A percentile compares a stretch with the other conserved stretches of the same genome.
These are phyloP conservation scores for Hibiscus tridactylites DNA, from an alignment of 345 rosid genomes.

Conservation along the genomic window DNA sequence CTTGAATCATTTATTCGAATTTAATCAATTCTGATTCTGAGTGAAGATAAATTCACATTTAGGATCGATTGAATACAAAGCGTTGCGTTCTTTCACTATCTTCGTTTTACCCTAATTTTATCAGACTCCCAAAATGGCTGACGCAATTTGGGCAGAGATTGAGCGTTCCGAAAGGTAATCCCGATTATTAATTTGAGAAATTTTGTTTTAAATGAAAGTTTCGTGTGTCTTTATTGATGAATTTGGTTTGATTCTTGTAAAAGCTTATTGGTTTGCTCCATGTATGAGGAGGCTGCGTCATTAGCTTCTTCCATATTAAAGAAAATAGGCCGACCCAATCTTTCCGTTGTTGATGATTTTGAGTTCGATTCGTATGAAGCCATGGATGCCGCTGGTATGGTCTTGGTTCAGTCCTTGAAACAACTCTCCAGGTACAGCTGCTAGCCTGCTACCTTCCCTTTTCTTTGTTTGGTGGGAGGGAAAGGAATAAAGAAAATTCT, in stretches of 20 bases:
- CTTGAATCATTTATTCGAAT: not conserved
- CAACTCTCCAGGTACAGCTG: not conserved
- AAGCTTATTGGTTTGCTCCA: constrained; percentile 77
- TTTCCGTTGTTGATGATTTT: not conserved
- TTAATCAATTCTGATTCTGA: not conserved
- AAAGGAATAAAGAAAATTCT: too few species aligned
- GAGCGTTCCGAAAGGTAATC: constrained; percentile 3
- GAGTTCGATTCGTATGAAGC: not conserved
- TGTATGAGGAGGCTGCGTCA: constrained; percentile 68
- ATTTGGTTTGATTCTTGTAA: not conserved
- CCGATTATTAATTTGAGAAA: not conserved
- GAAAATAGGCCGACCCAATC: constrained; percentile 13
- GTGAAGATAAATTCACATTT: not conserved
- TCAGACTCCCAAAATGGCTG: not conserved
- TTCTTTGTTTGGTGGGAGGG: not conserved
- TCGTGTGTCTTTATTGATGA: not conserved
- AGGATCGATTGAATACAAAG: too few species aligned
- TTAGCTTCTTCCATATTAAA: constrained; percentile 46
- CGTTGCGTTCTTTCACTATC: too few species aligned
- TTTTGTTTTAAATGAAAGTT: not conserved
- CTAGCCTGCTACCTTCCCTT: too few species aligned
- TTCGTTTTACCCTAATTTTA: too few species aligned
- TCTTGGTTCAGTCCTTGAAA: constrained; percentile 6
- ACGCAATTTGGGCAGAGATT: constrained; percentile 3
- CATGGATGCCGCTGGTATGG: constrained; percentile 1